Base-by-base conservation (phyloP, 345 rosid genomes). In the Schrenkiella parvula region DNA sequence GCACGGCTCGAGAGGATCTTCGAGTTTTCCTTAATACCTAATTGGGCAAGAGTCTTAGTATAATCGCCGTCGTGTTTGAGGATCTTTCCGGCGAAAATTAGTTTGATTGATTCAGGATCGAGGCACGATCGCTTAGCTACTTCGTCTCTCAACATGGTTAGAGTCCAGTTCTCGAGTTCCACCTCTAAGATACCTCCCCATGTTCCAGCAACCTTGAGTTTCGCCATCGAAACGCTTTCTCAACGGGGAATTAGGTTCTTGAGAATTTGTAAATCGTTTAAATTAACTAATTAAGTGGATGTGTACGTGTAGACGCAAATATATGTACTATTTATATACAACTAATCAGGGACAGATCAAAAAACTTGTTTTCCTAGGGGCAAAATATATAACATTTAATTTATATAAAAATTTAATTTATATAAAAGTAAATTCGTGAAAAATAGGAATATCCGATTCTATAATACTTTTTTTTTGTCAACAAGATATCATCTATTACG, bases 141-240 rank as follows among this genome's bases (percentile, higher is more conserved):
- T 80, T 91, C 97, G 19, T 82, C 85, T 80, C 89, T 84, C 79
- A 93, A 71, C 93, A 83, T 85, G 46, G 69, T 64, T 29, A 91
- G 81, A n/a, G 91, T 85, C 99, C 95, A 89, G 19, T 73, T 79
- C 38, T 89, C 93, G 69, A 91, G 78, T 64, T 91, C 95, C 21
- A 88, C 88, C 78, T 93, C 91, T 10, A 91, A n/a, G 8, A 84
- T 66, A 38, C 97, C 99, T 0, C 81, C 79, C 97, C 97, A 91
- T 17, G 84, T 82, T 35, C 97, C 97, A n/a, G 89, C 99, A 19
- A 93, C 81, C 84, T 85, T 93, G 66, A 93, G 79, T 78, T 89
- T 91, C 75, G 84, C 85, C 95, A 84, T 82, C 37, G 73, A 41
- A 48, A 34, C 60, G 28, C 54, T 37, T 18, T 17, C 42, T 18